Conservation (phyloP, 257 asterid genomes). For the Henckelia pumila region DNA sequence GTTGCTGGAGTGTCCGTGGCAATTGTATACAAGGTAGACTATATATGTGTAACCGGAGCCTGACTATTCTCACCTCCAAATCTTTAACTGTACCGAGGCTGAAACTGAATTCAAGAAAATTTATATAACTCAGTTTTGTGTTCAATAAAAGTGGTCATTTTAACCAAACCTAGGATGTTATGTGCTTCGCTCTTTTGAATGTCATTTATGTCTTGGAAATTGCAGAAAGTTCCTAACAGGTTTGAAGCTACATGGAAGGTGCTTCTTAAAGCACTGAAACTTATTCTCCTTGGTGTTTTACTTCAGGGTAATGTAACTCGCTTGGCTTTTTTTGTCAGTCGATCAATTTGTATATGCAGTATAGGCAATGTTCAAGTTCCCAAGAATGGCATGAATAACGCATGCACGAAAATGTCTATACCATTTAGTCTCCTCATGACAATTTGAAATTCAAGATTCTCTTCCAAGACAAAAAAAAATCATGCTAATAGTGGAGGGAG, state of each 20-base stretch:
- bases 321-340: slow-evolving; percentile 17
- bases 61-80: not conserved
- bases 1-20: slow-evolving; percentile 71
- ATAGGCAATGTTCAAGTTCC: not conserved
- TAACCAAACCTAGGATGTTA: slow-evolving; percentile 10
- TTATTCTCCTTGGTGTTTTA: slow-evolving; percentile 68
- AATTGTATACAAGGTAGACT: slow-evolving; percentile 58
- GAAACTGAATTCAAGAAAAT: not conserved
- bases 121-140: not conserved
- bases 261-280: slow-evolving; percentile 53
- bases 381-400: not conserved
- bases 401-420: not conserved
- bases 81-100: slow-evolving; percentile 1
- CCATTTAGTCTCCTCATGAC: not conserved
- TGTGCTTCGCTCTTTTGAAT: slow-evolving; percentile 18
- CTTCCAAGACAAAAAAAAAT: not conserved
- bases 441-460: not conserved
- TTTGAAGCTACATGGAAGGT: slow-evolving; percentile 58
- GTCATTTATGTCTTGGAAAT: slow-evolving; percentile 20
- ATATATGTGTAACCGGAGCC: not conserved
- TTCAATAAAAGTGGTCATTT: not conserved
- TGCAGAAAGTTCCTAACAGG: slow-evolving; percentile 58
- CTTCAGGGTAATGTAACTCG: slow-evolving; percentile 66
- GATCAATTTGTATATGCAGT: slow-evolving; percentile 1
- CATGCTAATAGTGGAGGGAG: not conserved